Evolutionary conservation across 805 yeast genomes (phyloP), one percentile per base, ranked within the genome.

Genomic region (Teunomyces barrocoloradensis): DNA sequence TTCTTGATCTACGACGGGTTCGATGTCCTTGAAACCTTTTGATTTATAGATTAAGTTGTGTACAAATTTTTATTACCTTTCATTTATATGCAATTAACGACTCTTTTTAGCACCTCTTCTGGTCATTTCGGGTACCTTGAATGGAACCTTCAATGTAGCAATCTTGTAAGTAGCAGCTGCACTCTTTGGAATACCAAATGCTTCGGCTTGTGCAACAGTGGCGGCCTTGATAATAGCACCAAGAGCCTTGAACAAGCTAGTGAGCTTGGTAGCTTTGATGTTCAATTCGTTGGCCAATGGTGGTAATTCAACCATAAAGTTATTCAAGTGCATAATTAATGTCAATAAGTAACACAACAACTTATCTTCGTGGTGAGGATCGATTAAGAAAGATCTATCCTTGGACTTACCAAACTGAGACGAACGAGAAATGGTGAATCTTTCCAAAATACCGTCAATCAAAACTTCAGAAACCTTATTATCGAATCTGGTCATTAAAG

Each of bases 341-440:
- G 85, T 87, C 51, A 94, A 71, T 42, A 90, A 73, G 67, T 81
- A 85, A 66, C 96, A 87, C 54, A 94, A 72, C 42, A 94, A 73
- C 68, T 86, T 89, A 68, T 89, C 96, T 65, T 89, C 96, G 60
- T 82, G 80, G 57, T 81, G 85, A 35, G 98, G 97, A 61, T 94
- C 97, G 51, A 94, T 80, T 52, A 79, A 74, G 63, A 80, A 92
- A n/a, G 85, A 77, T 56, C 84, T 79, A 52, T 85, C 89, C 61
- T 84, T 85, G n/a, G 87, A 71, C 64, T 80, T 83, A 48, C 94
- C 95, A 52, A 81, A 78, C 44, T 74, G 78, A 6, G 87, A 81
- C 6, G 88, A 75, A 57, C 78, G 80, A 27, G 78, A 60, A 25
- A 84, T 78, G 11, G 97, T 79, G 66, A 89, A 94, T 50, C 86